Conservation (phyloP, 345 rosid genomes). For the Bruguiera gymnorhiza region DNA sequence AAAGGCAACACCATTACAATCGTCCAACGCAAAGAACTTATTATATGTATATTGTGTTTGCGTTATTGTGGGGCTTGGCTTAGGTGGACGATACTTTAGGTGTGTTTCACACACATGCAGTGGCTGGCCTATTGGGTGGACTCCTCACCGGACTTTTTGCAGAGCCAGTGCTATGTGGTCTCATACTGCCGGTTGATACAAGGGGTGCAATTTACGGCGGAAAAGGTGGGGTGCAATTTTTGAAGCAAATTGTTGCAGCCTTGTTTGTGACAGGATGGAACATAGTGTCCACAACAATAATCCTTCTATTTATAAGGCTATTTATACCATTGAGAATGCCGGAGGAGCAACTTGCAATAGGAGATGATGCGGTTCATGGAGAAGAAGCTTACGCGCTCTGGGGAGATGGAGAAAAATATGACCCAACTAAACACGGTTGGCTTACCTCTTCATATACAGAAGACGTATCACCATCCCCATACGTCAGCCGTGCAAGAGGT, state of each 20-base stretch:
- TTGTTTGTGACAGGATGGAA: slow-evolving; percentile 69
- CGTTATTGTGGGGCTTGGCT: no score
- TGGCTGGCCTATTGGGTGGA: slow-evolving; percentile 81
- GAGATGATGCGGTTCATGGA: slow-evolving; percentile 92
- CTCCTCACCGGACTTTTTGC: slow-evolving; percentile 78
- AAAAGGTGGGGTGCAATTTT: slow-evolving; percentile 56
- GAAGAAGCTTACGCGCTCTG: slow-evolving; percentile 97
- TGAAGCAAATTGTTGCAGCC: slow-evolving; percentile 79
- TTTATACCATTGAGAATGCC: slow-evolving; percentile 82
- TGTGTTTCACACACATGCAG: slow-evolving; percentile 94
- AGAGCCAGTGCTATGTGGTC: slow-evolving; percentile 58
- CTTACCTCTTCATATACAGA: slow-evolving; percentile 24
- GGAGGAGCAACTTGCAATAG: slow-evolving; percentile 65
- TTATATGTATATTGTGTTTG: no score
- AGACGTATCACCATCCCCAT: slow-evolving; percentile 42
- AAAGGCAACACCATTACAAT: no score
- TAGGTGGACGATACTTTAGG: slow-evolving; percentile 86
- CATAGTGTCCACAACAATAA: slow-evolving; percentile 51
- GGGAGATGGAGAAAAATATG: slow-evolving; percentile 95
- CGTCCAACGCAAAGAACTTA: no score
- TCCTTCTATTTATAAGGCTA: slow-evolving; percentile 51
- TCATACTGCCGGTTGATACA: slow-evolving; percentile 37
- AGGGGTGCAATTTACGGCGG: slow-evolving; percentile 84
- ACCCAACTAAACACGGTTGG: slow-evolving; percentile 56
- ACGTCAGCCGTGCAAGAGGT: slow-evolving; percentile 62